Conservation (phyloP, 208 protist species). For the Tritrichomonas foetus region DNA sequence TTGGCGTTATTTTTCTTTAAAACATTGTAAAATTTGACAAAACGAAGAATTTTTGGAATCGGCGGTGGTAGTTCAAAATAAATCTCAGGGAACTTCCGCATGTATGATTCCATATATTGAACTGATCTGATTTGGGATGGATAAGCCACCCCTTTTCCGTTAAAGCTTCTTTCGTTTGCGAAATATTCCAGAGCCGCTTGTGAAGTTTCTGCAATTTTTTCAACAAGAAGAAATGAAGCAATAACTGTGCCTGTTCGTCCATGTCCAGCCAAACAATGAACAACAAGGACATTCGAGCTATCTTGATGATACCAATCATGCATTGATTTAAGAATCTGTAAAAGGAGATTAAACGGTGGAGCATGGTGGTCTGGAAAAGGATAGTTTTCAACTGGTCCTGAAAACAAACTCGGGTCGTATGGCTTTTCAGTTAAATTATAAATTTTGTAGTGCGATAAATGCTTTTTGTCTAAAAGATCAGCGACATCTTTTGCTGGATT, state of each 20-base stretch:
- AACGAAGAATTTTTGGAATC: background rate
- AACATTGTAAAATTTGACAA: background rate
- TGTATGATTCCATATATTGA: background rate
- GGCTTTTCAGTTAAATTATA: conserved; percentile 59
- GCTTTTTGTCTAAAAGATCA: conserved; percentile 72
- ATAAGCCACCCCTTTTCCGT: conserved; percentile 77
- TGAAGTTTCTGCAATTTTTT: background rate
- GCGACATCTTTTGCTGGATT: conserved; percentile 76
- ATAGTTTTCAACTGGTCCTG: conserved; percentile 44
- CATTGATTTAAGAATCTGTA: conserved; percentile 43
- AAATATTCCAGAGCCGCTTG: conserved; percentile 68
- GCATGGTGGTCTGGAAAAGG: conserved; percentile 59
- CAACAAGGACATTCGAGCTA: conserved; percentile 69
- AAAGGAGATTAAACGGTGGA: conserved; percentile 46
- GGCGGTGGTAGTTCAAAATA: background rate
- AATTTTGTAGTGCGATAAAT: conserved; percentile 66
- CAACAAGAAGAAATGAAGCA: conserved; percentile 70
- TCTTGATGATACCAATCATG: background rate
- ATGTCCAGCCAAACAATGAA: conserved; percentile 92
- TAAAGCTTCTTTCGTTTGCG: conserved; percentile 64
- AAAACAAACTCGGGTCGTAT: conserved; percentile 55
- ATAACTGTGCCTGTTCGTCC: conserved; percentile 82
- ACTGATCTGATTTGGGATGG: conserved; percentile 65
- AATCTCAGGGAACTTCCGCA: background rate
- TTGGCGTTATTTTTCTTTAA: background rate